Percentiles rank a stretch among this genome's conserved stretches.
These are phyloP conservation scores for Cyberlindnera bimundalis DNA, from an alignment of 805 yeast species.

Conservation along the genomic window DNA sequence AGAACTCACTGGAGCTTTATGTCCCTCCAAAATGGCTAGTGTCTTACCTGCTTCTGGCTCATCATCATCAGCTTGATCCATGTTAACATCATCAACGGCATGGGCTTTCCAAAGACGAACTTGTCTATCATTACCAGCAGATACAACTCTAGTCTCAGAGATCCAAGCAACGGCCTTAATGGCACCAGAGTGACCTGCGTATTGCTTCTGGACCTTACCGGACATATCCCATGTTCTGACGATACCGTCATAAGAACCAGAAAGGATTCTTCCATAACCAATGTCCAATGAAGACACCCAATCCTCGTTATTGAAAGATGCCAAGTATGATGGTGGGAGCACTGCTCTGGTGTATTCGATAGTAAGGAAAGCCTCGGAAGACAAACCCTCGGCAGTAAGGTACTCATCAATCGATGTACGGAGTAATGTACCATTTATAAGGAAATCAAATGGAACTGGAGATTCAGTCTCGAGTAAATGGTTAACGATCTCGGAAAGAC, in stretches of 20 bases:
- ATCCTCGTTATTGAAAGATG: constrained; percentile 88
- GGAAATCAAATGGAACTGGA: constrained; percentile 88
- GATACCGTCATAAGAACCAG: constrained; percentile 94
- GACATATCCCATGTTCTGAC: constrained; percentile 84
- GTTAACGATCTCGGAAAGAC: constrained; percentile 92
- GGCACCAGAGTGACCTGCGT: constrained; percentile 86
- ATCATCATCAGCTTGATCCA: constrained; percentile 39
- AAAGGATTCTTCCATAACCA: constrained; percentile 51
- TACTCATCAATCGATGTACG: constrained; percentile 80
- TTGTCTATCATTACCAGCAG: constrained; percentile 87
- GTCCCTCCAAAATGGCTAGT: constrained; percentile 84
- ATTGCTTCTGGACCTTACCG: constrained; percentile 76
- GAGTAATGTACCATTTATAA: constrained; percentile 79
- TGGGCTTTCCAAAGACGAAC: constrained; percentile 83
- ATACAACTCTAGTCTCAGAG: constrained; percentile 67
- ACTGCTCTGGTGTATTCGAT: constrained; percentile 91
- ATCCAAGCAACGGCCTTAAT: constrained; percentile 81
- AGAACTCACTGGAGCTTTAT: constrained; percentile 80
- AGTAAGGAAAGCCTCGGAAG: constrained; percentile 73
- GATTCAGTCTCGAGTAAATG: constrained; percentile 63
- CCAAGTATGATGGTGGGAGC: constrained; percentile 88
- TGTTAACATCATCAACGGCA: constrained; percentile 28
- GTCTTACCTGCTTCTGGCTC: constrained; percentile 67
- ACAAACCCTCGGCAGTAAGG: constrained; percentile 68
- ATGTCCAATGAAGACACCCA: constrained; percentile 78